These are phyloP conservation scores for Phoma sp. DNA, from an alignment of 2,329 filamentous ascomycete genomes.

Conservation along the genomic window DNA sequence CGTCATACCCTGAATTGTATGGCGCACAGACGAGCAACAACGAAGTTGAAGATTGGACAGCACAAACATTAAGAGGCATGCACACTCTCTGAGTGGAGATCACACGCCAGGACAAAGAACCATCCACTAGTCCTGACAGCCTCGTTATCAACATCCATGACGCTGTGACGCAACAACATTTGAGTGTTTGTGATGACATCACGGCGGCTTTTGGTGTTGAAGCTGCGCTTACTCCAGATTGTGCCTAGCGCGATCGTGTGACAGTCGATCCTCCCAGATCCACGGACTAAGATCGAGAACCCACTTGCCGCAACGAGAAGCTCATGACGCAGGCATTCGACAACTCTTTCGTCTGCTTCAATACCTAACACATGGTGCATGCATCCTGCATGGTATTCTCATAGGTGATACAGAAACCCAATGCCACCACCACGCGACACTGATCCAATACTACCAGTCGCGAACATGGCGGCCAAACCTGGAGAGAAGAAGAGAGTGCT, in stretches of 20 bases:
- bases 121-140: neutral
- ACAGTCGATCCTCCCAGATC: slow-evolving; percentile 4
- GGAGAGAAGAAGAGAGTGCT: slow-evolving; percentile 46
- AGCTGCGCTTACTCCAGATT: slow-evolving; percentile 1
- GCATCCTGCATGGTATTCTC: neutral
- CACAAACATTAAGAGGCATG: slow-evolving; percentile 24
- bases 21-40: slow-evolving; percentile 6
- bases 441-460: slow-evolving; percentile 40
- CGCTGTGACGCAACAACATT: slow-evolving; percentile 20
- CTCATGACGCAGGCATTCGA: slow-evolving; percentile 42
- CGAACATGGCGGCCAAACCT: slow-evolving; percentile 39
- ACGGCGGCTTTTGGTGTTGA: slow-evolving; percentile 2
- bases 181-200: slow-evolving; percentile 11
- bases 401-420: slow-evolving; percentile 2
- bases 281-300: neutral
- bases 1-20: slow-evolving; percentile 17
- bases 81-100: slow-evolving; percentile 10
- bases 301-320: slow-evolving; percentile 32
- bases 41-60: slow-evolving; percentile 31
- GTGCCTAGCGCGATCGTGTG: slow-evolving; percentile 23
- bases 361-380: slow-evolving; percentile 12
- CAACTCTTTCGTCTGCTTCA: slow-evolving; percentile 17
- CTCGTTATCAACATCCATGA: slow-evolving; percentile 5
- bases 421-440: slow-evolving; percentile 33
- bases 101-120: slow-evolving; percentile 8